Evolutionary conservation across 352 stramenopile genomes (phyloP), one percentile per base, ranked within the genome.

Genomic region (Globisporangium rhizosaccharum): DNA sequence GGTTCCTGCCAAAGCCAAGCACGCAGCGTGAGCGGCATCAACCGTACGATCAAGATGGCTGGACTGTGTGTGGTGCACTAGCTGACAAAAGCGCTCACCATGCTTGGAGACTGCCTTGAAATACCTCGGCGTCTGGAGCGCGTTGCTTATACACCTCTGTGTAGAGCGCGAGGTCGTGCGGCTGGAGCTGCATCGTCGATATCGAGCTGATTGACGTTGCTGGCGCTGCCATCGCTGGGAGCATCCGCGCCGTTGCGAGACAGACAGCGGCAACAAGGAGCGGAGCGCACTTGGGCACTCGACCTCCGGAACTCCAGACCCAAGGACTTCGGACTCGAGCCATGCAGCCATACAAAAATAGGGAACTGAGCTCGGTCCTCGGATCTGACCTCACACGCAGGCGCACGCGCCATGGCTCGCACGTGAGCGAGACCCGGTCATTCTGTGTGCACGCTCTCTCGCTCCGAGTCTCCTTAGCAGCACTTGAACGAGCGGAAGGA

Each of bases 91-190:
- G 17, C 18, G 20, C 4, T 20, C 41, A 70, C 67, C 67, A 84
- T 37, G 59, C 57, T 25, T 61, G 25, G 9, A 69, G 51, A 20
- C 61, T 65, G n/a, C 70, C 41, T 10, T 25, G 58, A 17, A 72
- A 64, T 5, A 57, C 65, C 14, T 68, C 55, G 0, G 14, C 17
- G n/a, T 51, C 18, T 1, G 65, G 37, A 3, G 56, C 44, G 8
- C 52, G 53, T 17, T 70, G 68, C 33, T 65, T 79, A 56, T 81
- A 78, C 47, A 62, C 55, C 4, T 57, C 41, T 3, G 75, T 76
- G 61, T 85, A 85, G 9, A 76, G 52, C 25, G 46, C 49, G 23
- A 84, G 56, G 44, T 88, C 59, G 41, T 48, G 41, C 67, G 59
- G 73, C 70, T 17, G 70, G 60, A 41, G 48, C 42, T 45, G 18